Conservation (phyloP, 148 eudicot genomes). For the Spergularia marina region DNA sequence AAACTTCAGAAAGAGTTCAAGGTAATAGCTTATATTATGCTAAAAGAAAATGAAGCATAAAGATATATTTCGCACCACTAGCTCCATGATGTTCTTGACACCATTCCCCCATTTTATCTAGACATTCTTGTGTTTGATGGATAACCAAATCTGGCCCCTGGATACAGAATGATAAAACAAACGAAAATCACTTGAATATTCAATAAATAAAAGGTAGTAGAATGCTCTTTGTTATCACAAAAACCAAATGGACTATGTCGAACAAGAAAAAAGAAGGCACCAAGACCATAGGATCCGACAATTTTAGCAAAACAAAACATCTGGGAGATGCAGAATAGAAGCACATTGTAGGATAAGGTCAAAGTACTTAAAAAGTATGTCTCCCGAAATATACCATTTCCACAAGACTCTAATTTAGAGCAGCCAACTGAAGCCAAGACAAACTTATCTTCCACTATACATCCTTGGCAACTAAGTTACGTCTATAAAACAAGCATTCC, state of each 20-base stretch:
- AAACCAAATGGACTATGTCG: neutral
- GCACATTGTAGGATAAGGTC: neutral
- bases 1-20: neutral
- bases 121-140: conserved; percentile 75
- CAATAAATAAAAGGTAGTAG: neutral
- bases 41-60: neutral
- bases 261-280: neutral
- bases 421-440: neutral
- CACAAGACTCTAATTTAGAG: neutral
- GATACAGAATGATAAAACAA: conserved; percentile 17
- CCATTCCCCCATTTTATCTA: conserved; percentile 85
- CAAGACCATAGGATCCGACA: neutral
- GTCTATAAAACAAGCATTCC: neutral
- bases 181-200: neutral
- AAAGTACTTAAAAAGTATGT: neutral
- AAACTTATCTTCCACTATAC: neutral
- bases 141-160: conserved; percentile 92
- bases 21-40: neutral
- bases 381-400: neutral
- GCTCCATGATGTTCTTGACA: conserved; percentile 80
- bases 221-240: neutral
- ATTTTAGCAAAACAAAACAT: neutral
- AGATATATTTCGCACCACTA: conserved; percentile 59
- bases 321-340: neutral
- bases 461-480: neutral